A percentile compares a stretch with the other conserved stretches of the same genome.
phyloP scores from a whole-genome alignment of 2,329 filamentous ascomycete genomes.

The Nothophaeocryptopus gaeumannii region DNA sequence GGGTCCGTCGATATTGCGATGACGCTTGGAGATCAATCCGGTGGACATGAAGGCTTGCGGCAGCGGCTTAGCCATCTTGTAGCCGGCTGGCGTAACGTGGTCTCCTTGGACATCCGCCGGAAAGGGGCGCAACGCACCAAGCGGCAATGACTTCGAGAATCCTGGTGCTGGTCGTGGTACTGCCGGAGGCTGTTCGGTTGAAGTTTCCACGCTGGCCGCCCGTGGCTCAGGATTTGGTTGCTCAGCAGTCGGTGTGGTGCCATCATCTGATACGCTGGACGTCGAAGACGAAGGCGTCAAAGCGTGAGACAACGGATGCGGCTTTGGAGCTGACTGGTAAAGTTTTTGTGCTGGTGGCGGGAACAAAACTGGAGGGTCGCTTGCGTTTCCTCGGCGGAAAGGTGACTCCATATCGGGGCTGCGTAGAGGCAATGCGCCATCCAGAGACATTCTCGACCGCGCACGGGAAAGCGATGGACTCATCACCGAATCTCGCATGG shows the following conservation, averaged over 20 bases:
- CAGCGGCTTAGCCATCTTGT: constrained; percentile 72
- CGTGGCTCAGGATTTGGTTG: constrained; percentile 37
- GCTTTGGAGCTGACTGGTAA: constrained; percentile 42
- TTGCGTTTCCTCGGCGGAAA: constrained; percentile 56
- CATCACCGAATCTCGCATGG: constrained; percentile 24
- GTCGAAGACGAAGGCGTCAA: constrained; percentile 83
- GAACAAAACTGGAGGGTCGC: constrained; percentile 55
- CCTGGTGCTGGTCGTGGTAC: constrained; percentile 52
- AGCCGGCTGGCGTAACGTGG: constrained; percentile 72
- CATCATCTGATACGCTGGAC: constrained; percentile 71
- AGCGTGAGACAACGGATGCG: constrained; percentile 82
- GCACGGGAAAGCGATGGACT: constrained; percentile 32
- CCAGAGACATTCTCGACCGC: constrained; percentile 70
- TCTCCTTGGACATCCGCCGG: constrained; percentile 40
- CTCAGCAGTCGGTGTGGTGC: constrained; percentile 16
- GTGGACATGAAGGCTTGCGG: constrained; percentile 91
- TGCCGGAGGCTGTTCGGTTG: constrained; percentile 37
- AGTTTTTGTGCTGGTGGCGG: constrained; percentile 32
- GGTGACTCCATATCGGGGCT: constrained; percentile 65
- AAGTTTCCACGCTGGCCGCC: neutral
- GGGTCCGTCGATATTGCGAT: constrained; percentile 68
- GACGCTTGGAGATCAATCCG: constrained; percentile 90
- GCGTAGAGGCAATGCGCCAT: constrained; percentile 68
- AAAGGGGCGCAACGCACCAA: constrained; percentile 58
- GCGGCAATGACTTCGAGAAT: constrained; percentile 74